These are phyloP conservation scores for Aspergillus terreus DNA, from an alignment of 2,329 filamentous ascomycete genomes.

Conservation along the genomic window DNA sequence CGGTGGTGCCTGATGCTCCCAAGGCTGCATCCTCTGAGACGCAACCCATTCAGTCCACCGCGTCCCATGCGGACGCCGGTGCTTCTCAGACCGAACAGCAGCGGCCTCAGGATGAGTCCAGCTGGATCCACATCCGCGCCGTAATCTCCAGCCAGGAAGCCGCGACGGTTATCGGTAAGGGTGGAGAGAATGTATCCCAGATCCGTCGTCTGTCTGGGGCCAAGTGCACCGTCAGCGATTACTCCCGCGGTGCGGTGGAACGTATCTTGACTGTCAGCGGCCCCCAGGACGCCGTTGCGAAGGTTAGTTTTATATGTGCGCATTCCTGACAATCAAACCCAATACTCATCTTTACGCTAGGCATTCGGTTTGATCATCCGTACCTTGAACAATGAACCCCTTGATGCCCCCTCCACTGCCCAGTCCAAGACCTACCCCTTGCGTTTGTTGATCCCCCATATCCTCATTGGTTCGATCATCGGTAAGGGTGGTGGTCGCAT, in stretches of 20 bases:
- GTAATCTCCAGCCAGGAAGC: constrained; percentile 97
- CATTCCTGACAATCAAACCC: neutral
- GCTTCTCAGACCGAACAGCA: constrained; percentile 38
- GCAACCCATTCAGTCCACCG: constrained; percentile 57
- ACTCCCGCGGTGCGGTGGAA: constrained; percentile 93
- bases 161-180: constrained; percentile 96
- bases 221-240: constrained; percentile 98
- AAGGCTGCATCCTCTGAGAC: constrained; percentile 51
- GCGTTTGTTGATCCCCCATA: constrained; percentile 90
- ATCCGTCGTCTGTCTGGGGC: constrained; percentile 92
- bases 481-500: constrained; percentile 95
- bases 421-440: constrained; percentile 97
- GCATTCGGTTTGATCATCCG: constrained; percentile 97
- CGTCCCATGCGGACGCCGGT: constrained; percentile 51
- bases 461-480: constrained; percentile 97
- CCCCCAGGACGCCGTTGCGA: constrained; percentile 91
- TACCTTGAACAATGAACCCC: constrained; percentile 93
- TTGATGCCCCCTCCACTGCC: constrained; percentile 80
- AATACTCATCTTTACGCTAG: constrained; percentile 40
- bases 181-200: constrained; percentile 96
- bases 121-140: constrained; percentile 94
- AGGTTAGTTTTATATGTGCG: constrained; percentile 57
- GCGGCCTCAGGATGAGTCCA: constrained; percentile 77
- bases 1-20: constrained; percentile 62
- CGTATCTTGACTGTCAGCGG: constrained; percentile 97